Evolutionary conservation across 2,329 filamentous ascomycete genomes (phyloP).

Genomic region (Epichloe bromicola): DNA sequence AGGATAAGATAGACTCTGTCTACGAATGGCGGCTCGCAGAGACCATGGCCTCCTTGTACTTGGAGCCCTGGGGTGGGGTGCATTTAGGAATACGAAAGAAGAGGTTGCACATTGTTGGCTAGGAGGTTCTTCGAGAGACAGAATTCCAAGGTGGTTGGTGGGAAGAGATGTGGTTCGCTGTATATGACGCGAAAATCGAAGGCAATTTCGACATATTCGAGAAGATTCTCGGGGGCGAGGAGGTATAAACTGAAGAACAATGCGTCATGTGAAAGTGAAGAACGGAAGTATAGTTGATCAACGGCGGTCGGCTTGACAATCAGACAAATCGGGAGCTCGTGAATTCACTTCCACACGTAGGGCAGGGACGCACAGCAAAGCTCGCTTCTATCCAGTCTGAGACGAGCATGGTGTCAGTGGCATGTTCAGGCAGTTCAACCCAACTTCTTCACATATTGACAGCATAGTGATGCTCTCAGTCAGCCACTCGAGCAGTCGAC

Average conservation of each 20-base stretch:
- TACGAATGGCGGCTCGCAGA: constrained; percentile 45
- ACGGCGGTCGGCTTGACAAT: too few relatives aligned
- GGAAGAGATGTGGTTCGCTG: constrained; percentile 50
- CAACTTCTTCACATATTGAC: too few relatives aligned
- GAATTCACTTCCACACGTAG: too few relatives aligned
- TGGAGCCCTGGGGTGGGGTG: constrained; percentile 57
- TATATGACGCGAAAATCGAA: constrained; percentile 32
- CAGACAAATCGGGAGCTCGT: too few relatives aligned
- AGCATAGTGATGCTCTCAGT: too few relatives aligned
- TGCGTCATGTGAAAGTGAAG: too few relatives aligned
- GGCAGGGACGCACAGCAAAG: too few relatives aligned
- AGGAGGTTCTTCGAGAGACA: constrained; percentile 43
- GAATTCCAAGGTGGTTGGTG: constrained; percentile 56
- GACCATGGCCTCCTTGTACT: constrained; percentile 48
- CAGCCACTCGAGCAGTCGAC: too few relatives aligned
- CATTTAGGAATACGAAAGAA: constrained; percentile 46
- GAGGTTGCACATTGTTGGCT: constrained; percentile 52
- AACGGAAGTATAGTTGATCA: too few relatives aligned
- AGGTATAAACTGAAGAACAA: constrained; percentile 11
- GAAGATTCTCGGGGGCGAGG: constrained; percentile 25
- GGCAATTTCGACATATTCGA: constrained; percentile 40
- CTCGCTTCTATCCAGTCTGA: too few relatives aligned
- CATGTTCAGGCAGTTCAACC: too few relatives aligned
- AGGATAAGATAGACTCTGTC: constrained; percentile 48
- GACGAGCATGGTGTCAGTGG: too few relatives aligned